These are phyloP conservation scores for Simmondsia chinensis DNA, from an alignment of 148 eudicot species.

Conservation along the genomic window DNA sequence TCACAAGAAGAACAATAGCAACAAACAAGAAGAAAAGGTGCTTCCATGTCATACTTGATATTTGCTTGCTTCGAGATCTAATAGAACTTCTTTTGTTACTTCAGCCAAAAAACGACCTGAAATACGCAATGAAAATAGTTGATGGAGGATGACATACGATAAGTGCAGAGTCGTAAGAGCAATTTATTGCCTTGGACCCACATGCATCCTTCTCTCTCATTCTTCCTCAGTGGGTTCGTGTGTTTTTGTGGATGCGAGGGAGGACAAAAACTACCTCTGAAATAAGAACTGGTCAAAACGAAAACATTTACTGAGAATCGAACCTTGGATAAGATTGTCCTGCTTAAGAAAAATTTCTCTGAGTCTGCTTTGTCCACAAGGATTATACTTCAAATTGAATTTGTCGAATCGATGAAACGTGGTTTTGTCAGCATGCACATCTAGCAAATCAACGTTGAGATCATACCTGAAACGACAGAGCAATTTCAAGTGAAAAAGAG, in stretches of 20 bases:
- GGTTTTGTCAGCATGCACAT: conserved; percentile 83
- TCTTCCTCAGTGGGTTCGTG: too few species aligned
- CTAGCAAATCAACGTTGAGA: conserved; percentile 74
- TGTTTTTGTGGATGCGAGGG: too few species aligned
- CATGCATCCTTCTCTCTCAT: too few species aligned
- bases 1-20: too few species aligned
- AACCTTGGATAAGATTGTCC: conserved; percentile 86
- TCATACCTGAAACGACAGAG: conserved; percentile 48
- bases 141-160: too few species aligned
- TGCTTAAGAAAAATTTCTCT: conserved; percentile 77
- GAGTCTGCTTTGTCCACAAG: conserved; percentile 84
- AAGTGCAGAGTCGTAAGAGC: too few species aligned
- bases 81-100: conserved; percentile 68
- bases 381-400: conserved; percentile 84
- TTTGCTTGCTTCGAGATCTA: conserved; percentile 76
- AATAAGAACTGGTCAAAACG: neutral
- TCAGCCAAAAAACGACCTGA: conserved; percentile 74
- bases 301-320: too few species aligned
- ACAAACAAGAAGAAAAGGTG: too few species aligned
- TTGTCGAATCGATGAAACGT: conserved; percentile 84
- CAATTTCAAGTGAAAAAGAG: conserved; percentile 3
- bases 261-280: neutral
- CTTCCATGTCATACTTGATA: conserved; percentile 40
- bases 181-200: too few species aligned
- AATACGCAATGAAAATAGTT: conserved; percentile 1